Percentiles rank a stretch among this genome's conserved stretches.
These are phyloP conservation scores for Botrytis byssoidea DNA, from an alignment of 2,329 filamentous ascomycete species.

Conservation along the genomic window DNA sequence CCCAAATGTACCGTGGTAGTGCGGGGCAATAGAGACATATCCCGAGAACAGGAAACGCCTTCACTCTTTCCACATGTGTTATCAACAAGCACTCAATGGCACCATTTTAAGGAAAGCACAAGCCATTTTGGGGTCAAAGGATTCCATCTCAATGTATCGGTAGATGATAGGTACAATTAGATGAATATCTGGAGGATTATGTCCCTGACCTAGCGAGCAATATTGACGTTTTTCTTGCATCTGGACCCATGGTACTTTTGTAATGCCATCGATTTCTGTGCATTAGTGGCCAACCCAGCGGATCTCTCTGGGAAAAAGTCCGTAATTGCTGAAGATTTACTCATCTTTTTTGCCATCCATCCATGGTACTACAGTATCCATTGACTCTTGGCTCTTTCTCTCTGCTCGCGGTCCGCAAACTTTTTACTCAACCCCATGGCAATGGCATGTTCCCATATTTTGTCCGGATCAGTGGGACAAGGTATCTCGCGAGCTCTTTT, in stretches of 20 bases:
- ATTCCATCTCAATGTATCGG: conserved; percentile 26
- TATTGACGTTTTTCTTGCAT: conserved; percentile 36
- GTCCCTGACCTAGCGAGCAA: conserved; percentile 32
- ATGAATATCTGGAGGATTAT: conserved; percentile 27
- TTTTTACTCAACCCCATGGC: conserved; percentile 6
- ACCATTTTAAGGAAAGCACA: conserved; percentile 23
- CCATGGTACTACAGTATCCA: conserved; percentile 1
- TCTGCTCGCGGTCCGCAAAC: conserved; percentile 17
- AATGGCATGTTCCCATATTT: conserved; percentile 13
- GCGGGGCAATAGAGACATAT: conserved; percentile 33
- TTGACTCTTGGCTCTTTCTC: conserved; percentile 16
- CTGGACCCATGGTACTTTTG: conserved; percentile 17
- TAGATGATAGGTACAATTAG: conserved; percentile 19
- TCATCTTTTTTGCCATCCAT: conserved; percentile 15
- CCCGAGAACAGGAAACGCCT: conserved; percentile 19
- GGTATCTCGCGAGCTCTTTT: conserved; percentile 32
- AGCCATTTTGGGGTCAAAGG: conserved; percentile 1
- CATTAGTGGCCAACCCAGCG: conserved; percentile 39
- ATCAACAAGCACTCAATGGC: conserved; percentile 29
- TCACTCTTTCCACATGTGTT: conserved; percentile 18
- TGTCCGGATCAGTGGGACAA: conserved; percentile 21
- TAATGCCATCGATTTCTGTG: conserved; percentile 29
- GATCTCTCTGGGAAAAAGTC: conserved; percentile 29
- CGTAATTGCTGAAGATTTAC: conserved; percentile 21
- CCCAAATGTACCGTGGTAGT: conserved; percentile 32